Evolutionary conservation across 1,284 basidiomycete genomes (phyloP).

Genomic region (Melampsora larici-populina): DNA sequence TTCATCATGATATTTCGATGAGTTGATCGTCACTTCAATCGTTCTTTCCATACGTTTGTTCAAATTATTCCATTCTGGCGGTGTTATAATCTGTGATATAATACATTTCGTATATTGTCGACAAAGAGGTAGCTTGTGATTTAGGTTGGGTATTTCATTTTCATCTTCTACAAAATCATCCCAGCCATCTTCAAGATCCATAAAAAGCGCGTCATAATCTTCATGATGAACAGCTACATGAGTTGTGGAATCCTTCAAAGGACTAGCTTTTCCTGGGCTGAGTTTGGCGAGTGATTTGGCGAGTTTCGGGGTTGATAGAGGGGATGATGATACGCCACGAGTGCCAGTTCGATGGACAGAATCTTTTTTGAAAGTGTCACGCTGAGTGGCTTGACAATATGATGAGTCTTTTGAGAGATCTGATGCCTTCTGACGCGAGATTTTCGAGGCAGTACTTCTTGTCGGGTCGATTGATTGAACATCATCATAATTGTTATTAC

Average conservation of each 20-base stretch:
- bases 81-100: not conserved
- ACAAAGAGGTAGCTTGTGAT: constrained; percentile 2
- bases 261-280: too few relatives aligned
- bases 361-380: too few relatives aligned
- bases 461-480: too few relatives aligned
- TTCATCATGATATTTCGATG: not conserved
- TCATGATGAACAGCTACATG: not conserved
- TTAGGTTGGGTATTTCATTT: not conserved
- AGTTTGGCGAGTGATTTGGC: too few relatives aligned
- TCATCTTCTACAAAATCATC: constrained; percentile 11
- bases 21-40: constrained; percentile 14
- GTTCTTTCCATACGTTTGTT: constrained; percentile 29
- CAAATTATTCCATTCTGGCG: constrained; percentile 24
- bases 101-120: constrained; percentile 16
- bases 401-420: too few relatives aligned
- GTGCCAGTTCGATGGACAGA: too few relatives aligned
- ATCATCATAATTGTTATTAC: not conserved
- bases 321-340: too few relatives aligned
- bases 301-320: too few relatives aligned
- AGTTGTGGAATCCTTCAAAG: too few relatives aligned
- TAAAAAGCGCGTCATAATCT: constrained; percentile 2
- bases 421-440: too few relatives aligned
- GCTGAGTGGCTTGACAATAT: too few relatives aligned
- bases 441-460: too few relatives aligned
- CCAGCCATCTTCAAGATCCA: not conserved